These are phyloP conservation scores for Jaltomata sinuosa DNA, from an alignment of 257 asterid species.

Conservation along the genomic window DNA sequence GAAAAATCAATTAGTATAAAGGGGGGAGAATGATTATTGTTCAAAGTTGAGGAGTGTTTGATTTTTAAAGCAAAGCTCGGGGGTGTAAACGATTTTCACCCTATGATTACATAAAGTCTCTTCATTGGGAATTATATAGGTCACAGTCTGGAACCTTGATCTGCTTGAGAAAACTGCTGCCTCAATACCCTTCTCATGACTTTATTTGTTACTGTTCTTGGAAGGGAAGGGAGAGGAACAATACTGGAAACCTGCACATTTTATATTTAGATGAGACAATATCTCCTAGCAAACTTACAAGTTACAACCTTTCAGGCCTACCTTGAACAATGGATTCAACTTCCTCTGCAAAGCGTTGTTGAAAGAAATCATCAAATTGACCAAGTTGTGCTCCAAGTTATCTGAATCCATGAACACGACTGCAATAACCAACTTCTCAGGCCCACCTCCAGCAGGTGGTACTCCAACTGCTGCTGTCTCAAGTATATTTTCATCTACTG, in stretches of 20 bases:
- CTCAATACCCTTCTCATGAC: slow-evolving; percentile 86
- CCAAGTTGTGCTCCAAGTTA: slow-evolving; percentile 21
- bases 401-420: slow-evolving; percentile 56
- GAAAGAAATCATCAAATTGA: slow-evolving; percentile 39
- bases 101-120: background rate
- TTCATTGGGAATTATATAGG: background rate
- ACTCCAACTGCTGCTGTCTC: slow-evolving; percentile 96
- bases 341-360: slow-evolving; percentile 80
- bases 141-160: slow-evolving; percentile 31
- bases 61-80: too few relatives aligned
- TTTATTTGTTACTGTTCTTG: slow-evolving; percentile 95
- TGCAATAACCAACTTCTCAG: slow-evolving; percentile 69
- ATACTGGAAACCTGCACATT: slow-evolving; percentile 58
- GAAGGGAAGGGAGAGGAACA: slow-evolving; percentile 60
- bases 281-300: background rate
- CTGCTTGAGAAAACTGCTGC: slow-evolving; percentile 51
- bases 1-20: too few relatives aligned
- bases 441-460: slow-evolving; percentile 85
- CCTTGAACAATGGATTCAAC: slow-evolving; percentile 87
- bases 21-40: too few relatives aligned
- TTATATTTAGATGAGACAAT: slow-evolving; percentile 1
- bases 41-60: too few relatives aligned
- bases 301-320: slow-evolving; percentile 10
- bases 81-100: too few relatives aligned
- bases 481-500: slow-evolving; percentile 41